Base-by-base conservation (phyloP, 116 monocot species). In the Posidonia oceanica region DNA sequence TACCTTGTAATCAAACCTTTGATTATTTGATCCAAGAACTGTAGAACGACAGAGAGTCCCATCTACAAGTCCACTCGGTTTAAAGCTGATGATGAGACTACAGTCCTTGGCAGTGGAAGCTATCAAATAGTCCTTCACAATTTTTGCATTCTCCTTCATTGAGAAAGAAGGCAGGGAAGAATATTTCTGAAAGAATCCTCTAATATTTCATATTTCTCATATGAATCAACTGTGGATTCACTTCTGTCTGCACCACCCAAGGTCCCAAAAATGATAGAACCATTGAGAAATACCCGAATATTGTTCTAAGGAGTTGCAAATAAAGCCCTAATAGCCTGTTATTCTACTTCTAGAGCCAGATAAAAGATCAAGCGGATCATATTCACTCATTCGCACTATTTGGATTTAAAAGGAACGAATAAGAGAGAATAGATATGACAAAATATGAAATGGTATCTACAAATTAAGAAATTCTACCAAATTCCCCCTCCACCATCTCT, bases 281-380 rank as follows among this genome's bases (percentile, higher is more conserved):
- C 96, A 82, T 97, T 85, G 41, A 83, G 64, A 72, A 91, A 97
- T 36, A 91, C 69, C 8, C 92, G 80, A 61, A 92, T 83, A 71
- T 97, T 97, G 69, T 97, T 92, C 54, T 87, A 85, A 66, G 92
- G 92, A 61, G 80, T 81, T 52, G 78, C 62, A 75, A 85, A 85
- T 59, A 92, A 83, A 20, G 83, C 71, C 52, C 57, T 75, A 71
- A 97, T 75, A 36, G 92, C 89, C 36, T 70, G 76, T 40, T 73
- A 91, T 89, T 82, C 81, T 83, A 7, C 83, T 83, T 70, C 68
- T 85, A 18, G 83, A 81, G 38, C 81, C 81, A 78, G 96, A 96
- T 69, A 91, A 96, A n/a, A 96, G 85, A 82, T 91, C 91, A 59
- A 96, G 77, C 23, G 92, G 96, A 20, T 96, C 83, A 73, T 89